Conservation (phyloP, 768 basidiomycete genomes). For the Hysterangium stoloniferum region DNA sequence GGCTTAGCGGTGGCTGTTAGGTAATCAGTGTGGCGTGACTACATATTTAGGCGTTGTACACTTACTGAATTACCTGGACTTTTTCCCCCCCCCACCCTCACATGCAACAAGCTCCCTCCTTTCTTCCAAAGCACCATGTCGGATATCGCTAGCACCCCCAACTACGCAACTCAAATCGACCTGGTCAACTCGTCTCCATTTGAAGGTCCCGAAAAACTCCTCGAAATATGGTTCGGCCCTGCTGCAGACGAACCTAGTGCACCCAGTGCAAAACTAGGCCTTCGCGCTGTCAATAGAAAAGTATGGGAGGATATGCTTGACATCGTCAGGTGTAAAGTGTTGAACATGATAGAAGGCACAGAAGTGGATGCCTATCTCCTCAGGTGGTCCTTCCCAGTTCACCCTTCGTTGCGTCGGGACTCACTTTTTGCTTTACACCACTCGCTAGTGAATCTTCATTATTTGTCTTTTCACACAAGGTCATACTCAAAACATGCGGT, state of each 20-base stretch:
- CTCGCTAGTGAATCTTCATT: constrained; percentile 88
- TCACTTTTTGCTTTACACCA: constrained; percentile 11
- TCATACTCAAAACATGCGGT: constrained; percentile 98
- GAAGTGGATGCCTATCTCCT: constrained; percentile 94
- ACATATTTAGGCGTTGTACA: not conserved
- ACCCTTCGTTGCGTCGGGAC: constrained; percentile 9
- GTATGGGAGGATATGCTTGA: constrained; percentile 97
- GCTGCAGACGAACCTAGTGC: constrained; percentile 41
- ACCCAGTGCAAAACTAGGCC: constrained; percentile 39
- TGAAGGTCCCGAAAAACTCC: constrained; percentile 90
- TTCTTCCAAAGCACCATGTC: constrained; percentile 8
- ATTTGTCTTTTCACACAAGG: constrained; percentile 88
- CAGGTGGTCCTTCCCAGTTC: constrained; percentile 44
- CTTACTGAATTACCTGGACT: not conserved
- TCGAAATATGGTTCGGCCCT: constrained; percentile 97
- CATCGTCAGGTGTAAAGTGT: constrained; percentile 93
- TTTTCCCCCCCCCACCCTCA: not conserved
- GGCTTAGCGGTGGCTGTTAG: not conserved
- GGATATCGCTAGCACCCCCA: constrained; percentile 9
- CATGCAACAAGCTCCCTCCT: constrained; percentile 6
- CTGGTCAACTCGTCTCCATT: constrained; percentile 47
- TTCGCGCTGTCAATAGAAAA: constrained; percentile 63
- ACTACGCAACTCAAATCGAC: not conserved
- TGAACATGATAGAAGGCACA: constrained; percentile 81
- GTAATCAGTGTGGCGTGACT: not conserved